phyloP scores from a whole-genome alignment of 345 rosid genomes.

The Noccaea caerulescens region DNA sequence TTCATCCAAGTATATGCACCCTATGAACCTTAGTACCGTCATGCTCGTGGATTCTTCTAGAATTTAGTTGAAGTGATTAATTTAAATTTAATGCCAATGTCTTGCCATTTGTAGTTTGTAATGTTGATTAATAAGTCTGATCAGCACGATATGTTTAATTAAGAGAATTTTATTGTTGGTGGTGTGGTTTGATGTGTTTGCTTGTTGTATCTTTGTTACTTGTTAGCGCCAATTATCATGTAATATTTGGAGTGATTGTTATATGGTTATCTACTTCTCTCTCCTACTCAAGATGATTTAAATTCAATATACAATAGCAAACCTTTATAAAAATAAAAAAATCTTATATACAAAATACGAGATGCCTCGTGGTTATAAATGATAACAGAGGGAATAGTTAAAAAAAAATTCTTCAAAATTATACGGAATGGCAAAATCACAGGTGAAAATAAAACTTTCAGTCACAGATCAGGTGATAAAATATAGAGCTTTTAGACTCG shows the following conservation, averaged over 20 bases:
- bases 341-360: not conserved
- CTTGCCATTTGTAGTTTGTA: constrained; percentile 24
- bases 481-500: not conserved
- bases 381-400: not conserved
- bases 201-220: constrained; percentile 1
- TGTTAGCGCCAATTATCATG: constrained; percentile 23
- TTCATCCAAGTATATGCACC: constrained; percentile 57
- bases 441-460: not conserved
- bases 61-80: constrained; percentile 27
- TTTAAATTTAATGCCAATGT: constrained; percentile 8
- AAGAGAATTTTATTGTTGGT: constrained; percentile 9
- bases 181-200: constrained; percentile 19
- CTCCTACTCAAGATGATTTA: constrained; percentile 17
- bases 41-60: constrained; percentile 57
- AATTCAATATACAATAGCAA: not conserved
- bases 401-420: not conserved
- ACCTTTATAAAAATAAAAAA: too few relatives aligned
- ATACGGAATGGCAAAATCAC: constrained; percentile 15
- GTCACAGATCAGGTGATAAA: constrained; percentile 4
- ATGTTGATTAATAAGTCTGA: constrained; percentile 23
- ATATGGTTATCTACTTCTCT: not conserved
- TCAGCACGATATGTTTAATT: constrained; percentile 17
- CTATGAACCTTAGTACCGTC: constrained; percentile 72
- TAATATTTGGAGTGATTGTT: constrained; percentile 26
- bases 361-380: not conserved